These are phyloP conservation scores for Kuraishia borneana DNA, from an alignment of 805 yeast species.

Conservation along the genomic window DNA sequence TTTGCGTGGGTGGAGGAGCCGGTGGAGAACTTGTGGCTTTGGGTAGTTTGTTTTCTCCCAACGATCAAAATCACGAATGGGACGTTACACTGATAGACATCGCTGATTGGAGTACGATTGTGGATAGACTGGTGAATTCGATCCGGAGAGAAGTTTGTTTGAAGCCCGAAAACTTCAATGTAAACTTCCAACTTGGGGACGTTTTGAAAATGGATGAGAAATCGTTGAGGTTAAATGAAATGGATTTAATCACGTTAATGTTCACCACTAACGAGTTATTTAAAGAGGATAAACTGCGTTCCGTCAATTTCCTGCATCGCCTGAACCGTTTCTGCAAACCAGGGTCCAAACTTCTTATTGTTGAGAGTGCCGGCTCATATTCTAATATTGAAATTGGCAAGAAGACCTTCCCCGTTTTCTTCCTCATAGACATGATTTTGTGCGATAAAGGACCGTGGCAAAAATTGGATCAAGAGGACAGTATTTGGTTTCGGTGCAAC, in stretches of 20 bases:
- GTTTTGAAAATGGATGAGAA: constrained; percentile 18
- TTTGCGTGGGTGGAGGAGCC: constrained; percentile 86
- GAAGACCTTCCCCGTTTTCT: constrained; percentile 74
- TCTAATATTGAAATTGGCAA: constrained; percentile 70
- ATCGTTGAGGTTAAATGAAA: constrained; percentile 12
- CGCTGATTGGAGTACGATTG: constrained; percentile 62
- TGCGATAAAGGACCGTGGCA: constrained; percentile 63
- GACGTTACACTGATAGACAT: constrained; percentile 54
- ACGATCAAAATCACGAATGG: constrained; percentile 1
- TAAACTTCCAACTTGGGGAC: constrained; percentile 24
- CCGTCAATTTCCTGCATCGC: constrained; percentile 47
- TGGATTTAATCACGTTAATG: constrained; percentile 54
- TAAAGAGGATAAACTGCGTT: constrained; percentile 48
- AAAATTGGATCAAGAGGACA: constrained; percentile 51
- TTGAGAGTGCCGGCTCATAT: constrained; percentile 87
- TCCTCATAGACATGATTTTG: constrained; percentile 62
- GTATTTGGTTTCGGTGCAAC: constrained; percentile 64
- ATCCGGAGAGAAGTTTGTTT: constrained; percentile 1
- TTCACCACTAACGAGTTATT: constrained; percentile 87
- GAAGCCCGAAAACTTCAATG: constrained; percentile 12
- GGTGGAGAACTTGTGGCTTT: constrained; percentile 69
- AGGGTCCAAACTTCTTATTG: constrained; percentile 54
- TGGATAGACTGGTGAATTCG: constrained; percentile 12
- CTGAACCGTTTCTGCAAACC: constrained; percentile 36
- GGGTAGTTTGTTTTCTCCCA: constrained; percentile 35